Base-by-base conservation (phyloP, 805 yeast genomes). In the Starmerella sp. region DNA sequence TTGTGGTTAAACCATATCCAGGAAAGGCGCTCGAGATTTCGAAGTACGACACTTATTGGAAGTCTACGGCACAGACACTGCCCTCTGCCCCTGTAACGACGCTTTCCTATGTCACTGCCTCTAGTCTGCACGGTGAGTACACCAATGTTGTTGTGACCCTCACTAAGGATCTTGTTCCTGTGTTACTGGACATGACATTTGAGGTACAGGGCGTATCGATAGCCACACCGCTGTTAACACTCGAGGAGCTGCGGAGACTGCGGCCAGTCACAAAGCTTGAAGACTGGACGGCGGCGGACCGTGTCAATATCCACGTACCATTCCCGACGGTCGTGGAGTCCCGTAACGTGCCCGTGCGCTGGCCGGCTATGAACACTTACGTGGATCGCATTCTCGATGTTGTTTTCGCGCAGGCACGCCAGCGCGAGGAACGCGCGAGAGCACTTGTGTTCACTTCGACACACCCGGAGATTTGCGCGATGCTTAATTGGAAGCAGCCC, bases 401-500 rank as follows among this genome's bases (percentile, higher is more conserved):
- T 36, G 81, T 90, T 1, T 91, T 93, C 68, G 77, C 80, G 39
- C 95, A 89, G 67, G 90, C 84, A 31, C 78, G 83, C 37, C 65
- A 66, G 36, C 57, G 59, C 30, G 37, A 48, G 39, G 31, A 50
- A 8, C 37, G 37, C 22, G 57, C 63, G 62, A 71, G 68, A 30
- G 81, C 95, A 0, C 72, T 93, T 44, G 82, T 91, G 9, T 86
- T 93, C 69, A 80, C 95, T 11, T 87, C 96, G 0, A 79, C 85
- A 54, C 88, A 89, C 68, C 85, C 96, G 36, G 79, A 82, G 47
- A 87, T 89, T n/a, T 93, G 97, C 70, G 87, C 95, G 10, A 85
- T 88, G 47, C 71, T 93, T 62, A 93, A 93, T 70, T 93, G 98
- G 98, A 93, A 93, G 69, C 98, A 93, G 70, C 97, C 98, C 13